Conservation (phyloP, 129 eudicot species). For the Saposhnikovia divaricata region DNA sequence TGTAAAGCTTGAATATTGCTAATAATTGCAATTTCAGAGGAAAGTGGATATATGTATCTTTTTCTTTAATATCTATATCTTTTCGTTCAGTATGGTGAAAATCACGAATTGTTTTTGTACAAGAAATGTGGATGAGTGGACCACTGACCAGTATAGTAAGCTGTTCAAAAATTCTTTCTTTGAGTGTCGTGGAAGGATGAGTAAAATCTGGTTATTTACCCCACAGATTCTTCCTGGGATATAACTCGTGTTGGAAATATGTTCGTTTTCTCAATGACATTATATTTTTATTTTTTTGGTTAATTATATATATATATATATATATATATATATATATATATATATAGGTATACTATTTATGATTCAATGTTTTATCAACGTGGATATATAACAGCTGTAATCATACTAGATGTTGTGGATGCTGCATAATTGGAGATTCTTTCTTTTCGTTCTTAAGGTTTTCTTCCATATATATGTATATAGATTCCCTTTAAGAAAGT, state of each 20-base stretch:
- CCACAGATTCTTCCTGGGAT: neutral
- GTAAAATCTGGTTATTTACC: neutral
- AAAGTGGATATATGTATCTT: neutral
- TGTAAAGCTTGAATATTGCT: neutral
- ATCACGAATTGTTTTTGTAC: neutral
- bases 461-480: neutral
- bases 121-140: neutral
- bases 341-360: neutral
- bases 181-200: neutral
- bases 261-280: neutral
- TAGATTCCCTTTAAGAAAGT: neutral
- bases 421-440: neutral
- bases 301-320: no score
- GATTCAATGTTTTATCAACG: neutral
- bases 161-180: neutral
- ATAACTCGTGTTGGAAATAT: neutral
- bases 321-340: neutral
- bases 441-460: neutral
- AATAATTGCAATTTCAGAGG: neutral
- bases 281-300: neutral
- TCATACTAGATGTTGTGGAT: neutral
- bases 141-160: neutral
- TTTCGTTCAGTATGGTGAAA: neutral
- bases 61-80: neutral
- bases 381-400: neutral